A percentile compares a stretch with the other conserved stretches of the same genome.
Evolutionary conservation across 2,329 filamentous ascomycete species (phyloP).

Genomic region (Diaporthe sp.): DNA sequence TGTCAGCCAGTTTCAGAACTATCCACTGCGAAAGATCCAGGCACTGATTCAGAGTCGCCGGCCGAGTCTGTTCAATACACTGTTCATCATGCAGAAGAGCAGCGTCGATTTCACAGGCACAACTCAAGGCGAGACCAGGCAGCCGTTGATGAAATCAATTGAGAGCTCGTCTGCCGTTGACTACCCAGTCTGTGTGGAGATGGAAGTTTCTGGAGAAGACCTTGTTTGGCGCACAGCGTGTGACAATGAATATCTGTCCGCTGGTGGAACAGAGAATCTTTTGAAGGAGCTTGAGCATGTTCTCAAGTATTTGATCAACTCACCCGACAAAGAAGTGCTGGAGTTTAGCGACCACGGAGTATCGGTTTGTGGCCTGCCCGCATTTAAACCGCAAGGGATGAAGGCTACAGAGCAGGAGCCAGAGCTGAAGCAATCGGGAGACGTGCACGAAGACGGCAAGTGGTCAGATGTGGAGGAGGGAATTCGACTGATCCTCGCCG

Average conservation of each 20-base stretch:
- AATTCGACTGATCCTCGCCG: constrained; percentile 63
- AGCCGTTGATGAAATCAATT: constrained; percentile 71
- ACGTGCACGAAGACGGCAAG: constrained; percentile 28
- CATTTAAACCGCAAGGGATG: constrained; percentile 49
- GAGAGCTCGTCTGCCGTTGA: constrained; percentile 77
- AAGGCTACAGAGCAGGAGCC: background rate
- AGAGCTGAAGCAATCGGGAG: background rate
- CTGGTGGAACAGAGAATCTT: constrained; percentile 60
- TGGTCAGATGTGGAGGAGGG: constrained; percentile 53
- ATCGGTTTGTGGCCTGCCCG: constrained; percentile 74
- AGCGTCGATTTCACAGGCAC: constrained; percentile 21
- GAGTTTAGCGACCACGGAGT: constrained; percentile 63
- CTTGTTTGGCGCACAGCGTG: constrained; percentile 81
- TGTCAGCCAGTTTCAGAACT: constrained; percentile 80
- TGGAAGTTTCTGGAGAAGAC: constrained; percentile 70
- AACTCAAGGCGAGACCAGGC: background rate
- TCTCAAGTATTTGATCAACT: constrained; percentile 66
- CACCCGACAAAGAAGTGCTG: constrained; percentile 64
- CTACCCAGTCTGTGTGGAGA: constrained; percentile 85
- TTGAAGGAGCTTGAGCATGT: constrained; percentile 71
- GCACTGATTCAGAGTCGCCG: constrained; percentile 63
- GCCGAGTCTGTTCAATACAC: constrained; percentile 63
- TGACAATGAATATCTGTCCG: constrained; percentile 66
- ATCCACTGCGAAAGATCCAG: constrained; percentile 74
- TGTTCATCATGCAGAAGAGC: constrained; percentile 67